Conservation (phyloP, 75 land plant species). For the Cupressus sempervirens region DNA sequence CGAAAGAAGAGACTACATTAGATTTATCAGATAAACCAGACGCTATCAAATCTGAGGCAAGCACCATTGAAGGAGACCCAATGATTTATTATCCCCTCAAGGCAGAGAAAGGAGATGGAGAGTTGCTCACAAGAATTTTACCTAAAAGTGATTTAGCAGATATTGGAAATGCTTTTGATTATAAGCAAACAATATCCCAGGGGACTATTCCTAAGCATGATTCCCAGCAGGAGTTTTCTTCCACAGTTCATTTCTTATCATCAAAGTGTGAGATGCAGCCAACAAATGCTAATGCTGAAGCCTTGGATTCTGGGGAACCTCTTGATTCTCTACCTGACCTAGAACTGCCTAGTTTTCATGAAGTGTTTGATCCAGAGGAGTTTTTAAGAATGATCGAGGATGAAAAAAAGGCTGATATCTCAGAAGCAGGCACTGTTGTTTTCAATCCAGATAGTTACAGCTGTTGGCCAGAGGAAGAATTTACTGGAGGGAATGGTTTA, state of each 20-base stretch:
- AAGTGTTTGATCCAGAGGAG: constrained; percentile 8
- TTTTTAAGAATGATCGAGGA: constrained; percentile 1
- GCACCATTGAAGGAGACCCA: neutral
- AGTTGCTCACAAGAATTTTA: neutral
- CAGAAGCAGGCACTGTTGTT: neutral
- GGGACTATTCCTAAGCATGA: neutral
- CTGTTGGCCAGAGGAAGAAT: neutral
- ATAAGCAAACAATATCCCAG: neutral
- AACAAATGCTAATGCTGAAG: neutral
- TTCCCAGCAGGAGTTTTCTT: neutral
- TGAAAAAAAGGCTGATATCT: neutral
- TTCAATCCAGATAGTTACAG: neutral
- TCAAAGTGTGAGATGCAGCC: neutral
- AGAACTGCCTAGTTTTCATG: neutral
- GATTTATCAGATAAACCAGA: neutral
- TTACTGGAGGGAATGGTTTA: neutral
- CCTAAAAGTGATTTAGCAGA: neutral
- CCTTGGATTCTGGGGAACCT: neutral
- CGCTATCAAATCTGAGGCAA: neutral
- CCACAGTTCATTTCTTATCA: neutral
- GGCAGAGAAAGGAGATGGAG: neutral
- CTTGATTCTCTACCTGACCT: neutral
- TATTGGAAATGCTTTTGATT: neutral
- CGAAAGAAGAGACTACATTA: neutral
- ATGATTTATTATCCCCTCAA: neutral